A percentile compares a stretch with the other conserved stretches of the same genome.
These are phyloP conservation scores for Naegleria gruberi DNA, from an alignment of 208 protist genomes.

Conservation along the genomic window DNA sequence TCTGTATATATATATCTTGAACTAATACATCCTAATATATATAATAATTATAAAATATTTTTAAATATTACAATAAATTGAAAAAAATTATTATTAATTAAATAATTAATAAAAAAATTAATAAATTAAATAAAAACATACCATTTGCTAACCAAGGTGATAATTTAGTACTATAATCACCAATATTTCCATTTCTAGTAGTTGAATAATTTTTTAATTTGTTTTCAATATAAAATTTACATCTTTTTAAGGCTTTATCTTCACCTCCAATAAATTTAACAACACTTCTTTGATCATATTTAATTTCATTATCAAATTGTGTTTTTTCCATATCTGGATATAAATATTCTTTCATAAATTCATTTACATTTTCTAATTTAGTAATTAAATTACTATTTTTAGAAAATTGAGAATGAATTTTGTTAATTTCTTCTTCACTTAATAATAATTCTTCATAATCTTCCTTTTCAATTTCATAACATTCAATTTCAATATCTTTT, in stretches of 20 bases:
- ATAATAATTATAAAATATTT: too few species aligned
- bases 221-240: not conserved
- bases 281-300: not conserved
- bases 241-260: not conserved
- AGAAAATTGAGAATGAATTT: not conserved
- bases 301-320: not conserved
- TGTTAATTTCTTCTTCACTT: not conserved
- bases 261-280: conserved; percentile 10
- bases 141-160: conserved; percentile 42
- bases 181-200: conserved; percentile 30
- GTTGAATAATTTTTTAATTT: not conserved
- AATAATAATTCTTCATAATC: not conserved
- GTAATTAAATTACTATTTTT: not conserved
- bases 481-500: not conserved
- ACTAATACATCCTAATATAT: conserved; percentile 33
- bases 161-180: conserved; percentile 46
- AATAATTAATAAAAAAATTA: too few species aligned
- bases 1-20: conserved; percentile 32
- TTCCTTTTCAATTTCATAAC: not conserved
- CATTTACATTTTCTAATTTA: not conserved
- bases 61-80: too few species aligned
- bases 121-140: too few species aligned
- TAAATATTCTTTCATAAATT: not conserved
- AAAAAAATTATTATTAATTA: too few species aligned
- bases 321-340: not conserved